Evolutionary conservation across 441 rosid species (phyloP), one percentile per base, ranked within the genome.

Genomic region (Arabidopsis lyrata): DNA sequence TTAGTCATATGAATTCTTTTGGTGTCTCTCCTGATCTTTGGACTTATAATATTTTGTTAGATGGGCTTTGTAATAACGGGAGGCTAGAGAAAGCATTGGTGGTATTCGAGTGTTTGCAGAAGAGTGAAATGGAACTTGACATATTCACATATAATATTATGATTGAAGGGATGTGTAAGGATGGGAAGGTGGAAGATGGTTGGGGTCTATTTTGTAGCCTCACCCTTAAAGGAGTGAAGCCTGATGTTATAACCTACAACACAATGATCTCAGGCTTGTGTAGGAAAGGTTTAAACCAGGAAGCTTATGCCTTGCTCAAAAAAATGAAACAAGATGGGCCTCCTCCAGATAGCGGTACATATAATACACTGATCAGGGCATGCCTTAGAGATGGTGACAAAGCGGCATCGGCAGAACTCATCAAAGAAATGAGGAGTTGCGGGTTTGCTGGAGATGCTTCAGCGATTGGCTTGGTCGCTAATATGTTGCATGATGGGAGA

Each of bases 311-410:
- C 42, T 59, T 65, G 48, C 36, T 50, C 0, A 50, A 10, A 1
- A 5, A 49, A 35, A 65, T 65, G 70, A 36, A 66, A 50, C 66
- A 54, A 57, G 65, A 63, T 3, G 68, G 76, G 20, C 49, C 60
- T 68, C 34, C 32, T 1, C 83, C 86, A 12, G 5, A 77, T 3
- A 34, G 18, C 3, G n/a, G 36, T 14, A 24, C 38, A 0, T 66
- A 66, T 22, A 50, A 66, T 66, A 22, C 59, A 0, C 58, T 65
- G 3, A 65, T 65, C 0, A 20, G 58, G 45, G 58, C 58, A 20
- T 8, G 0, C 0, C 50, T 66, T 15, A 53, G 62, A 66, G 71
- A 13, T 53, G 61, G 62, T 24, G 50, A 66, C 39, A 24, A 5
- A 66, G 5, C 4, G 0, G 12, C 11, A n/a, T 24, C 50, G 39